These are phyloP conservation scores for Penicillium mononematosum DNA, from an alignment of 495 filamentous ascomycete species.

Conservation along the genomic window DNA sequence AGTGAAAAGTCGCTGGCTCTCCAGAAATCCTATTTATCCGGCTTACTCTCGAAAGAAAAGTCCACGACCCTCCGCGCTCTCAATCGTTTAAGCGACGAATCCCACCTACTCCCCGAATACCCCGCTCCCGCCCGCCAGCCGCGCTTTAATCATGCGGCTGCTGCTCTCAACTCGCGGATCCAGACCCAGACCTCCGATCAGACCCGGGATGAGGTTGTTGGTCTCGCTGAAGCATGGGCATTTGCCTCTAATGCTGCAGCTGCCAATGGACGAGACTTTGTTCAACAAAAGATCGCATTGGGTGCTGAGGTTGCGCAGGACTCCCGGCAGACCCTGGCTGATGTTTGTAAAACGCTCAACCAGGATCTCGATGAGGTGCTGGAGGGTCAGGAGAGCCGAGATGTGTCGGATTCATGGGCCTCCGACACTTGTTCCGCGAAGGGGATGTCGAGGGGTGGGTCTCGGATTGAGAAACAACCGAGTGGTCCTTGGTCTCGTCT, in stretches of 20 bases:
- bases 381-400: slow-evolving; percentile 19
- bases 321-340: slow-evolving; percentile 32
- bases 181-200: slow-evolving; percentile 17
- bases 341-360: slow-evolving; percentile 37
- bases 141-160: slow-evolving; percentile 43
- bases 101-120: slow-evolving; percentile 64
- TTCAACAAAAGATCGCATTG: slow-evolving; percentile 38
- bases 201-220: slow-evolving; percentile 33
- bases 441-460: slow-evolving; percentile 23
- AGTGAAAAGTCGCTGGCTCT: slow-evolving; percentile 61
- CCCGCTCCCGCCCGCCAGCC: slow-evolving; percentile 50
- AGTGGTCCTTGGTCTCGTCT: slow-evolving; percentile 42
- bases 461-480: slow-evolving; percentile 26
- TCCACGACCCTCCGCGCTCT: slow-evolving; percentile 55
- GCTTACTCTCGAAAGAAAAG: slow-evolving; percentile 57
- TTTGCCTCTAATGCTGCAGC: slow-evolving; percentile 48
- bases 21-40: slow-evolving; percentile 62
- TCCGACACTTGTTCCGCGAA: slow-evolving; percentile 32
- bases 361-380: slow-evolving; percentile 35
- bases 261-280: slow-evolving; percentile 33
- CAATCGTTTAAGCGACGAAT: slow-evolving; percentile 64
- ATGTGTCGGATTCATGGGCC: slow-evolving; percentile 38
- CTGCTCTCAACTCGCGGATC: slow-evolving; percentile 31
- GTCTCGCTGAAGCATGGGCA: slow-evolving; percentile 47
- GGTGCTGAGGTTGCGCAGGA: slow-evolving; percentile 35